These are phyloP conservation scores for Xylaria sp. DNA, from an alignment of 2,329 filamentous ascomycete genomes.

Conservation along the genomic window DNA sequence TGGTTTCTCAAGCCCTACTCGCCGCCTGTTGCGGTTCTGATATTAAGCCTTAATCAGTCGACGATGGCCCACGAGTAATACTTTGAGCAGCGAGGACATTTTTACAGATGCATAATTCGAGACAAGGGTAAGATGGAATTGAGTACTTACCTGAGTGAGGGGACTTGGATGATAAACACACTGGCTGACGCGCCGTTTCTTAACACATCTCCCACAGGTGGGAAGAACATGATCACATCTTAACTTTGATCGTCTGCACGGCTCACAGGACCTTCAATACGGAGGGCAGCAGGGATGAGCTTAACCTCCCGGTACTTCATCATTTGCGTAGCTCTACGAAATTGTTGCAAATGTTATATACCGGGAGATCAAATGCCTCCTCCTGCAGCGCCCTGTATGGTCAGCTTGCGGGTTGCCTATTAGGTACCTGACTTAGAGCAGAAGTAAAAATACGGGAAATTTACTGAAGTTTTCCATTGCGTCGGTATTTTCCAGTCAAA, in stretches of 20 bases:
- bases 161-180: slow-evolving; percentile 41
- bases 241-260: slow-evolving; percentile 40
- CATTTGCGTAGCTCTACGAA: not conserved
- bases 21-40: slow-evolving; percentile 30
- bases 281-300: slow-evolving; percentile 10
- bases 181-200: slow-evolving; percentile 33
- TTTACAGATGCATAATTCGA: not conserved
- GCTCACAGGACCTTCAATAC: slow-evolving; percentile 27
- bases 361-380: slow-evolving; percentile 5
- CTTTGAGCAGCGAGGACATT: too few species aligned
- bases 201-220: slow-evolving; percentile 38
- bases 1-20: too few species aligned
- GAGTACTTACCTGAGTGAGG: slow-evolving; percentile 36
- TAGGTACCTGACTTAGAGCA: too few species aligned
- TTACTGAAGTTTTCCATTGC: slow-evolving; percentile 42
- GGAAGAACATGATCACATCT: slow-evolving; percentile 42
- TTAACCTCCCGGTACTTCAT: slow-evolving; percentile 16
- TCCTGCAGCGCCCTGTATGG: slow-evolving; percentile 5
- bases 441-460: not conserved
- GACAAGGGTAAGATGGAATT: not conserved
- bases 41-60: not conserved
- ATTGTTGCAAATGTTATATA: slow-evolving; percentile 3
- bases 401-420: too few species aligned
- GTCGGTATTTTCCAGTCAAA: slow-evolving; percentile 38
- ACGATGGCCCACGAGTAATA: not conserved